A percentile compares a stretch with the other conserved stretches of the same genome.
Evolutionary conservation across 331 rosid species (phyloP).

Genomic region (Telfairia occidentalis): DNA sequence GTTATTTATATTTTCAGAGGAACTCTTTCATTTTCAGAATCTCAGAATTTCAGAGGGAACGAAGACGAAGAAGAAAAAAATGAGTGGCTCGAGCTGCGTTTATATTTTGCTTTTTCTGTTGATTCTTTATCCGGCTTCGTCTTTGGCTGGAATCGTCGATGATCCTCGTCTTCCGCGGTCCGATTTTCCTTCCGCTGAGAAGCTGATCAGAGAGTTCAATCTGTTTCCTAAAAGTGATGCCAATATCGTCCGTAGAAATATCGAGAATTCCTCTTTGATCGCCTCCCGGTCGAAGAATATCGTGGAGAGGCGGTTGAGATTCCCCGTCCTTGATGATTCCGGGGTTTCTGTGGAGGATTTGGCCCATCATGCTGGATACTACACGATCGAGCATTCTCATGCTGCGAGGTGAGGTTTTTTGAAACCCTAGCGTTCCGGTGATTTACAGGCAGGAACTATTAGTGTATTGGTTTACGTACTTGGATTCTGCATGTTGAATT

Average conservation of each 20-base stretch:
- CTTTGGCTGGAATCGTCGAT: conserved; percentile 18
- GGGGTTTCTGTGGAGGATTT: conserved; percentile 48
- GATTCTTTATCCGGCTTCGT: conserved; percentile 15
- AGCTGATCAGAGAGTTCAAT: conserved; percentile 57
- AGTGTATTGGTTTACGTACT: background rate
- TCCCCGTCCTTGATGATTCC: conserved; percentile 40
- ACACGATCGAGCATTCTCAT: conserved; percentile 61
- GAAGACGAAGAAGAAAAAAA: too few species aligned
- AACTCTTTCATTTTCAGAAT: background rate
- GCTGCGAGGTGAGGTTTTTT: conserved; percentile 43
- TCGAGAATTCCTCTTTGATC: background rate
- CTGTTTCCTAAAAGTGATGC: conserved; percentile 45
- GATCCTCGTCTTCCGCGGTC: conserved; percentile 21
- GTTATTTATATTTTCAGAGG: background rate
- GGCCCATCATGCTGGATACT: conserved; percentile 88
- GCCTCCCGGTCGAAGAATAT: conserved; percentile 18
- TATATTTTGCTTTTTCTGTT: background rate
- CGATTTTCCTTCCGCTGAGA: conserved; percentile 29
- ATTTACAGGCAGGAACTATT: background rate
- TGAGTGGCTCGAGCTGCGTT: conserved; percentile 19
- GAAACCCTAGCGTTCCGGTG: background rate
- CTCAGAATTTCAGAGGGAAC: background rate
- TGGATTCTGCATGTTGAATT: background rate
- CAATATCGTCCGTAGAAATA: conserved; percentile 32
- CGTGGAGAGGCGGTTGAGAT: conserved; percentile 54